Base-by-base conservation (phyloP, 352 stramenopile species). In the Phytophthora chlamydospora region DNA sequence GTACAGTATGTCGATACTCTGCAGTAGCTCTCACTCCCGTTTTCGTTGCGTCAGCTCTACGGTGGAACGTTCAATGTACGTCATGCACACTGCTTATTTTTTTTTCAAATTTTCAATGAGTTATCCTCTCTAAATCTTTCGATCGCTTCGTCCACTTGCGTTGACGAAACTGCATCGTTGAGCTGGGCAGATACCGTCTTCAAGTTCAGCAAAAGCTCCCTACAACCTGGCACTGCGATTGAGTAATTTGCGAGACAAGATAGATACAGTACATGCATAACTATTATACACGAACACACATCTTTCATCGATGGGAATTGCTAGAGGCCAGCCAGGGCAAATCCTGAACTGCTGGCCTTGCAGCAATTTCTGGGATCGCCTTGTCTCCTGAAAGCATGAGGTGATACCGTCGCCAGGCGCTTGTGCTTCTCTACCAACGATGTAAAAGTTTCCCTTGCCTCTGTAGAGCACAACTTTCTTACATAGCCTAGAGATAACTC, bases 121-220 rank as follows among this genome's bases (percentile, higher is more conserved):
- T 24, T 24, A 24, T 24, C 21, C 21, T 3, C 21, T 24, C 21
- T 24, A 24, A 24, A 24, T 24, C 21, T 24, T 24, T 24, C 21
- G 21, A 24, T 24, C 21, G 21, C 6, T 34, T 54, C 39, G 36
- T 12, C 21, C 40, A 8, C 32, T 31, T 62, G 19, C 36, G 36
- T 16, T 59, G n/a, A 50, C 16, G 29, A 11, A 16, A 24, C 21
- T 34, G 17, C 52, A 8, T 52, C 4, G 39, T 4, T 66, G 58
- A 53, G 46, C 21, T 49, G 48, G 57, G 46, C 36, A 35, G 47
- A 34, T 47, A 52, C 58, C 40, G 40, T 66, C 58, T 51, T 24
- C 41, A 66, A 66, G 60, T 34, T 51, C 43, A 57, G 49, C 59
- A 62, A 44, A 45, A 34, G 40, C 12, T n/a, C 9, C n/a, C 41